Base-by-base conservation (phyloP, 345 rosid species). In the Citrus unshiu region DNA sequence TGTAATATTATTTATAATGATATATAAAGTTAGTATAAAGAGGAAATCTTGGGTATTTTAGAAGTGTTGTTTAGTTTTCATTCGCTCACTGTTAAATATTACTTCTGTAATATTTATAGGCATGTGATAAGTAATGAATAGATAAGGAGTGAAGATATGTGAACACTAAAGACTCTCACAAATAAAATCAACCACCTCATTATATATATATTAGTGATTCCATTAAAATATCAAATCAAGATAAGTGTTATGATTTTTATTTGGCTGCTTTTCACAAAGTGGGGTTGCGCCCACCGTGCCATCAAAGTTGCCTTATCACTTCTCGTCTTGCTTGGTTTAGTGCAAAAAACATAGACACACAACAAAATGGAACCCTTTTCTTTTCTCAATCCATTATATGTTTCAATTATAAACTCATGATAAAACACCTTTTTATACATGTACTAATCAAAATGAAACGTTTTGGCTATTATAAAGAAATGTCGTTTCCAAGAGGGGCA, bases 131-230 rank as follows among this genome's bases (percentile, higher is more conserved):
- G 1, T 43, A 43, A 43, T 3, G 4, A 43, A 43, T 43, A 0
- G 1, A 43, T 10, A 10, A 43, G 0, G 14, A 10, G 1, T 43
- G 0, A 10, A 43, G 4, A 0, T 43, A 0, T 3, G 1, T 2
- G 1, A 10, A 10, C 4, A 43, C 16, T 10, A 10, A 39, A 39
- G 0, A 5, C 7, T 34, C 37, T 34, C 1, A 5, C 37, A 34
- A 34, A 34, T 34, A 34, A 34, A 34, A 34, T 34, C 5, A 0
- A 49, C 0, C 19, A 12, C 19, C 4, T 49, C 2, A 1, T 14
- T 0, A 0, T 0, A 46, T 13, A 2, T 12, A 2, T 13, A 49
- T 18, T 0, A 4, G 2, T 18, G 0, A 54, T 54, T 54, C 7
- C 7, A 4, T 14, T 18, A 54, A 18, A 54, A 54, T 22, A 54